These are phyloP conservation scores for Talaromyces albobiverticillius DNA, from an alignment of 2,329 filamentous ascomycete genomes.

Conservation along the genomic window DNA sequence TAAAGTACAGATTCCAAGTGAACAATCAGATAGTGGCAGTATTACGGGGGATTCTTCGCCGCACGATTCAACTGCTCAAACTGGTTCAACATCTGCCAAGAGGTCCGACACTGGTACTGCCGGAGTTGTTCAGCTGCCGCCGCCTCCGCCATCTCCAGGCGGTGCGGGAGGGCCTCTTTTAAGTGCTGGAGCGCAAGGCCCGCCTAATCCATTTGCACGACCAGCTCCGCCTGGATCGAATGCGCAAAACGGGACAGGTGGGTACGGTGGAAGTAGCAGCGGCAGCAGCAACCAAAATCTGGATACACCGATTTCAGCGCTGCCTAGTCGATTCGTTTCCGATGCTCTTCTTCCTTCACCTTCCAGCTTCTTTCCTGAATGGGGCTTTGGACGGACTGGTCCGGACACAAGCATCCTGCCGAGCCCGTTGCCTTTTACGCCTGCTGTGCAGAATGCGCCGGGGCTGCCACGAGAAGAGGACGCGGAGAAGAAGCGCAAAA, in stretches of 20 bases:
- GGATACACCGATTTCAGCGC: constrained; percentile 85
- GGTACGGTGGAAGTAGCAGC: constrained; percentile 38
- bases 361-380: constrained; percentile 88
- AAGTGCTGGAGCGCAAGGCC: constrained; percentile 86
- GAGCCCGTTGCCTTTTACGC: constrained; percentile 91
- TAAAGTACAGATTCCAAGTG: constrained; percentile 92
- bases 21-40: constrained; percentile 72
- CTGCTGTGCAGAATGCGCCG: constrained; percentile 46
- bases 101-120: constrained; percentile 57
- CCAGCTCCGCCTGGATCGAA: constrained; percentile 65
- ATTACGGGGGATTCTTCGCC: constrained; percentile 68
- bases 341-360: constrained; percentile 87
- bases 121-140: constrained; percentile 73
- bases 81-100: constrained; percentile 58
- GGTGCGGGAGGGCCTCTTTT: constrained; percentile 57
- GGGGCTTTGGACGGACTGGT: constrained; percentile 66
- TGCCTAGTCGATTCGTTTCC: constrained; percentile 87
- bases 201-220: constrained; percentile 91
- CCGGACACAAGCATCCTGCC: constrained; percentile 80
- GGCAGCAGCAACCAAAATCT: constrained; percentile 35
- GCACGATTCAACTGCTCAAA: constrained; percentile 60
- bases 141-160: constrained; percentile 85
- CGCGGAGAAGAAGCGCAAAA: constrained; percentile 44
- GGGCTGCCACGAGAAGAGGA: constrained; percentile 43
- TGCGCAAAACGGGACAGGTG: constrained; percentile 40